phyloP scores from a whole-genome alignment of 495 filamentous ascomycete species.

The Geopyxis carbonaria region DNA sequence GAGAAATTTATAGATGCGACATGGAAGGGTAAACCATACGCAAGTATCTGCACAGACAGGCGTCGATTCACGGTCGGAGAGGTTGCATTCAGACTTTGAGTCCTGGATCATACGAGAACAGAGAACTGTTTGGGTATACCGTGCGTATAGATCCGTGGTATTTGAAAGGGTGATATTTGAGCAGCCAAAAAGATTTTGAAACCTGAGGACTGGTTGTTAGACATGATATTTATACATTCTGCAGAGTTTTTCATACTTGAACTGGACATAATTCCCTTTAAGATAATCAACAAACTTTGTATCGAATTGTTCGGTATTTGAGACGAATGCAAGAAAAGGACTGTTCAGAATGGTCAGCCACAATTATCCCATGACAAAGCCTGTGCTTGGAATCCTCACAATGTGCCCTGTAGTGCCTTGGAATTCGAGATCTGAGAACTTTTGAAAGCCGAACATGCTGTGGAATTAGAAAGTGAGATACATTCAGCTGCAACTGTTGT shows the following conservation, averaged over 20 bases:
- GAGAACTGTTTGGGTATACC: conserved; percentile 80
- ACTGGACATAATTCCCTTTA: conserved; percentile 49
- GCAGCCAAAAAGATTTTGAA: conserved; percentile 65
- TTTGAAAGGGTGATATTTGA: conserved; percentile 57
- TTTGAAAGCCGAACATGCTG: conserved; percentile 67
- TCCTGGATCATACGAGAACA: conserved; percentile 94
- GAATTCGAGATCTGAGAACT: conserved; percentile 65
- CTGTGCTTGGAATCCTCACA: conserved; percentile 41
- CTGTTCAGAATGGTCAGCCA: conserved; percentile 31
- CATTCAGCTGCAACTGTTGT: conserved; percentile 31
- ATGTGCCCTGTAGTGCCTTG: conserved; percentile 43
- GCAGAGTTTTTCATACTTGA: conserved; percentile 41
- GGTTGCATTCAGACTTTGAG: conserved; percentile 53
- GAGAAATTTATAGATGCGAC: neutral
- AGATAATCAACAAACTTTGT: conserved; percentile 55
- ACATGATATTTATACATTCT: conserved; percentile 14
- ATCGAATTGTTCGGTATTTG: conserved; percentile 63
- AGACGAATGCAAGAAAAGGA: conserved; percentile 73
- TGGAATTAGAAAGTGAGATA: conserved; percentile 64
- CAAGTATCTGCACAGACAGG: conserved; percentile 87
- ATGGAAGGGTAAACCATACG: conserved; percentile 36
- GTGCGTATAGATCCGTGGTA: conserved; percentile 73
- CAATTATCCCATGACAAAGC: conserved; percentile 1
- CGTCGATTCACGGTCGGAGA: conserved; percentile 42
- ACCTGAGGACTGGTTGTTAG: conserved; percentile 39